Conservation (phyloP, 2,329 filamentous ascomycete species). For the Neocatenulostroma microsporum region DNA sequence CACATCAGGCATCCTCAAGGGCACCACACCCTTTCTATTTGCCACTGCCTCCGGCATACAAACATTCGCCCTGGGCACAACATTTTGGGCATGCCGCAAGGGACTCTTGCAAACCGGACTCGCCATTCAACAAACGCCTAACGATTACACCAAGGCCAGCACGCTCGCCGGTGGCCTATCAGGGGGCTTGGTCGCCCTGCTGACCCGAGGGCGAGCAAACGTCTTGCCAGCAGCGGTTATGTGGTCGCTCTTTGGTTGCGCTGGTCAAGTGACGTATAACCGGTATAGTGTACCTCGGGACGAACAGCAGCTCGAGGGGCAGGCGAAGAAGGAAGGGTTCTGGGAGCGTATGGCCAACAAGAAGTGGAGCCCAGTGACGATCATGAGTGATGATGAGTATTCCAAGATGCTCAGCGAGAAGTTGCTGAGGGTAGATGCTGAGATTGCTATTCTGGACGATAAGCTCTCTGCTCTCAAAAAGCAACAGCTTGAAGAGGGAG, state of each 20-base stretch:
- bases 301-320: too few relatives aligned
- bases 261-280: conserved; percentile 52
- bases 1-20: conserved; percentile 48
- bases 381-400: conserved; percentile 66
- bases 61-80: conserved; percentile 70
- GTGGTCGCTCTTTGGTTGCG: conserved; percentile 50
- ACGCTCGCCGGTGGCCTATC: conserved; percentile 63
- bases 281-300: too few relatives aligned
- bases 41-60: conserved; percentile 66
- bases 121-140: conserved; percentile 11
- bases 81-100: conserved; percentile 60
- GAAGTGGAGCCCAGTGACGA: conserved; percentile 64
- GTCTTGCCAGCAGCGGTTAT: conserved; percentile 52
- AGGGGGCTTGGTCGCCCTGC: conserved; percentile 44
- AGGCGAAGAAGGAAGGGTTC: conserved; percentile 24
- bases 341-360: conserved; percentile 49
- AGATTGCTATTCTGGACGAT: conserved; percentile 72
- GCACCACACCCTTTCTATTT: conserved; percentile 60
- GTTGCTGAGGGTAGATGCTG: conserved; percentile 61
- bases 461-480: conserved; percentile 51
- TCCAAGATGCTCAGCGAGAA: conserved; percentile 62
- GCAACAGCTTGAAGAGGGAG: too few relatives aligned
- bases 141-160: conserved; percentile 59
- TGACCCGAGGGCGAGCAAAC: conserved; percentile 51
- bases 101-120: conserved; percentile 27